Percentiles rank a stretch among this genome's conserved stretches.
Evolutionary conservation across 345 rosid species (phyloP).

Genomic region (Citropsis articulata): DNA sequence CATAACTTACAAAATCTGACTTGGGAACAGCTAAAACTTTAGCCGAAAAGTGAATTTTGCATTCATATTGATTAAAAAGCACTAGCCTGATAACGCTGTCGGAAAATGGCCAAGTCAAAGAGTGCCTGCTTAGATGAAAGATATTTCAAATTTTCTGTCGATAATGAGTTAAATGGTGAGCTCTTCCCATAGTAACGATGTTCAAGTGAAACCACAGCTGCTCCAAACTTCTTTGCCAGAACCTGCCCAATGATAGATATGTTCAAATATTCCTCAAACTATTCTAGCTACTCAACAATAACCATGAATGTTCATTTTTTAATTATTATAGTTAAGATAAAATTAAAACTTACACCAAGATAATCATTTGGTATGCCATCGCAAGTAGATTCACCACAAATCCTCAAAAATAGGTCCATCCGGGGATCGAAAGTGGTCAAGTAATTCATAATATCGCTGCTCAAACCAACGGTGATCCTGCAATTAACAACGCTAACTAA

Average conservation of each 20-base stretch:
- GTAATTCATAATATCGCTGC: slow-evolving; percentile 82
- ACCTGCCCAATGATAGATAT: slow-evolving; percentile 36
- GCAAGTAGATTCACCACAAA: slow-evolving; percentile 87
- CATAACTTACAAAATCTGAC: neutral
- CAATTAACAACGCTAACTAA: neutral
- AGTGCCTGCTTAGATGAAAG: slow-evolving; percentile 93
- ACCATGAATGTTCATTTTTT: neutral
- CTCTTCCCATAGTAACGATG: slow-evolving; percentile 98
- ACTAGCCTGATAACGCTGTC: slow-evolving; percentile 75
- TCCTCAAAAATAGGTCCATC: slow-evolving; percentile 71
- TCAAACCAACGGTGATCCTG: slow-evolving; percentile 70
- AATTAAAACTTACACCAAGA: slow-evolving; percentile 39
- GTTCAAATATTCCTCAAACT: neutral
- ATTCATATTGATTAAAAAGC: neutral
- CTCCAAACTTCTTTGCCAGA: slow-evolving; percentile 95
- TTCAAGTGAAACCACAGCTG: slow-evolving; percentile 90
- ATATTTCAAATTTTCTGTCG: slow-evolving; percentile 72
- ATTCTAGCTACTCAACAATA: neutral
- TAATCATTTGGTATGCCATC: slow-evolving; percentile 78
- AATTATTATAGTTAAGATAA: neutral
- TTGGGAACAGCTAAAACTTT: neutral
- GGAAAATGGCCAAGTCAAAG: slow-evolving; percentile 83
- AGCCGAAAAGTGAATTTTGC: neutral
- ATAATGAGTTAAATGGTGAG: slow-evolving; percentile 62
- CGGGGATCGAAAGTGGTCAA: slow-evolving; percentile 58